Conservation (phyloP, 371 early-diverging fungal species). For the Sporodiniella umbellata region DNA sequence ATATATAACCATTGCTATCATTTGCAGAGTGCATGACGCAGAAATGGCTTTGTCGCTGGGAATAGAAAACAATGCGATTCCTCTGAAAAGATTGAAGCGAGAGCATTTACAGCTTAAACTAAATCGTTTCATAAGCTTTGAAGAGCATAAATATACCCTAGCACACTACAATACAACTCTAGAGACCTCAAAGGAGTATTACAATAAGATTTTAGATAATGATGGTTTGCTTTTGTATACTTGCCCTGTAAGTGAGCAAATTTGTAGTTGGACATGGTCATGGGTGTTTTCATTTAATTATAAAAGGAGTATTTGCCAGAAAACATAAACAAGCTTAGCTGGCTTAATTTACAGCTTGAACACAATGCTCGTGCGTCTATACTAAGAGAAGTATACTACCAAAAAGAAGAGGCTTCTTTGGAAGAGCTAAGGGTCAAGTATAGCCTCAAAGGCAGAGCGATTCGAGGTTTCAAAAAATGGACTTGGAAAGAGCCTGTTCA, state of each 20-base stretch:
- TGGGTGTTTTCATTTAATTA: background rate
- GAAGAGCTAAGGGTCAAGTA: slow-evolving; percentile 25
- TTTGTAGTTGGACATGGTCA: background rate
- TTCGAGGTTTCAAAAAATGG: background rate
- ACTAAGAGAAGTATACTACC: slow-evolving; percentile 11
- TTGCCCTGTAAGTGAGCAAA: background rate
- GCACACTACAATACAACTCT: background rate
- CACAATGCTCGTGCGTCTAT: slow-evolving; percentile 13
- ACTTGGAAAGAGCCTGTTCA: background rate
- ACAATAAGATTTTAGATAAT: too few species aligned
- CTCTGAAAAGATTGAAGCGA: slow-evolving; percentile 12
- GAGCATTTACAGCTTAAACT: background rate
- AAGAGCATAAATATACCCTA: background rate
- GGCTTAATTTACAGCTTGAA: slow-evolving; percentile 11
- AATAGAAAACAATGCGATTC: slow-evolving; percentile 19
- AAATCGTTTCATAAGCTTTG: slow-evolving; percentile 1
- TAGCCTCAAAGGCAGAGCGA: background rate
- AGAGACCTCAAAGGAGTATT: background rate
- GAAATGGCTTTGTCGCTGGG: slow-evolving; percentile 17
- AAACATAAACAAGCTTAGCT: background rate
- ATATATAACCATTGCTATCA: background rate
- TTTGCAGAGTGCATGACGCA: slow-evolving; percentile 16
- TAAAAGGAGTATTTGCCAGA: background rate
- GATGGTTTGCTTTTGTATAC: background rate
- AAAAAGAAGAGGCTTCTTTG: slow-evolving; percentile 10